phyloP scores from a whole-genome alignment of 176 grass and related monocot genomes.

The Aegilops bicornis region DNA sequence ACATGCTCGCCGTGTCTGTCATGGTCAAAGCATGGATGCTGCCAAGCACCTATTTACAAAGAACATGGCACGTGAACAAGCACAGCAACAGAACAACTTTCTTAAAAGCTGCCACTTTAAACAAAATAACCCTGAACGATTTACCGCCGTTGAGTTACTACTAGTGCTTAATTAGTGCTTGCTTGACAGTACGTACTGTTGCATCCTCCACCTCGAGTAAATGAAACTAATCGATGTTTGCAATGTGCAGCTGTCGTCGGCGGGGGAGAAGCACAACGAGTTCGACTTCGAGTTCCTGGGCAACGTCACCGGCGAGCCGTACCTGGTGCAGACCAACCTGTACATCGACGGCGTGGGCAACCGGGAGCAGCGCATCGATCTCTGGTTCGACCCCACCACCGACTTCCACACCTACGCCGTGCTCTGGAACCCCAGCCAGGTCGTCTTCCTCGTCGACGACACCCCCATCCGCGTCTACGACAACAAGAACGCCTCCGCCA shows the following conservation, averaged over 20 bases:
- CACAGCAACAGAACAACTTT: not conserved
- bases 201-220: not conserved
- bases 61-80: slow-evolving; percentile 34
- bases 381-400: slow-evolving; percentile 84
- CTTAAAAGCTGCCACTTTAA: not conserved
- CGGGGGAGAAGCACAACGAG: slow-evolving; percentile 86
- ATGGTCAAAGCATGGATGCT: not conserved
- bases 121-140: not conserved
- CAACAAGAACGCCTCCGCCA: slow-evolving; percentile 34
- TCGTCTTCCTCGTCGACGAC: slow-evolving; percentile 95
- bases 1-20: not conserved
- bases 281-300: slow-evolving; percentile 99
- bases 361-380: slow-evolving; percentile 96
- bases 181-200: not conserved
- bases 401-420: slow-evolving; percentile 85
- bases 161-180: too few relatives aligned
- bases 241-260: slow-evolving; percentile 80
- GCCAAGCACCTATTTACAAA: slow-evolving; percentile 32
- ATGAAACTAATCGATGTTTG: too few relatives aligned
- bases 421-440: slow-evolving; percentile 92
- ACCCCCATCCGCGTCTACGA: slow-evolving; percentile 84
- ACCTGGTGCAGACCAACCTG: slow-evolving; percentile 95
- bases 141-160: not conserved
- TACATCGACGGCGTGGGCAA: slow-evolving; percentile 93
- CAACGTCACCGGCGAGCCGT: slow-evolving; percentile 81